phyloP scores from a whole-genome alignment of 768 basidiomycete genomes.

The Termitomyces sp. region DNA sequence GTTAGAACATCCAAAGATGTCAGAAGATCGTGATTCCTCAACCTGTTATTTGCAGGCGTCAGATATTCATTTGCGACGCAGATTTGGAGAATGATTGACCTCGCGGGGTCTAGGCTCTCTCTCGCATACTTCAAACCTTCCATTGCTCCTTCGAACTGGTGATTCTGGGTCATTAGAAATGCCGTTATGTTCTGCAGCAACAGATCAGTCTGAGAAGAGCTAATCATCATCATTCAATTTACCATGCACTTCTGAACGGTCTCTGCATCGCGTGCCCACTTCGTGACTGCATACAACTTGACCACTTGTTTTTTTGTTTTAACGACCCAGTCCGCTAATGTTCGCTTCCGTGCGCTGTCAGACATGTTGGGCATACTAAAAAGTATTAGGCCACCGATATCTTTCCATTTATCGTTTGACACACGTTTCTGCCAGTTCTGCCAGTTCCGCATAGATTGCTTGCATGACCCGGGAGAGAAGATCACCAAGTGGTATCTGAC shows the following conservation, averaged over 20 bases:
- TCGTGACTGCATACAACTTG: constrained; percentile 79
- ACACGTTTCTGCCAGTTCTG: constrained; percentile 84
- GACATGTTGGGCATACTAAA: constrained; percentile 76
- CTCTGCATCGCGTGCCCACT: constrained; percentile 83
- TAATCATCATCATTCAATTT: constrained; percentile 4
- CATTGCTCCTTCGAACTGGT: constrained; percentile 73
- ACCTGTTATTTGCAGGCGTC: constrained; percentile 26
- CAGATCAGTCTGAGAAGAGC: not conserved
- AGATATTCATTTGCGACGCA: not conserved
- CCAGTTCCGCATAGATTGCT: constrained; percentile 77
- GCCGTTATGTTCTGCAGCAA: constrained; percentile 71
- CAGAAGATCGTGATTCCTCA: constrained; percentile 90
- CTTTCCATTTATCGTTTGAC: constrained; percentile 18
- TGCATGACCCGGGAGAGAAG: constrained; percentile 74
- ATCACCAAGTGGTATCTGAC: constrained; percentile 68
- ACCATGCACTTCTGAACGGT: constrained; percentile 89
- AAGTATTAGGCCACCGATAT: constrained; percentile 1
- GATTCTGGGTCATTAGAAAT: constrained; percentile 82
- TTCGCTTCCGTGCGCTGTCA: constrained; percentile 72
- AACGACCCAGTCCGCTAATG: constrained; percentile 86
- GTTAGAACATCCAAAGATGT: constrained; percentile 89
- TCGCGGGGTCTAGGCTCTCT: constrained; percentile 68
- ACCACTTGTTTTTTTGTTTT: constrained; percentile 86
- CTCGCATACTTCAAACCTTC: constrained; percentile 57
- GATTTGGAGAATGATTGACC: constrained; percentile 37